Evolutionary conservation across 345 rosid genomes (phyloP).

Genomic region (Eucalyptus marginata): DNA sequence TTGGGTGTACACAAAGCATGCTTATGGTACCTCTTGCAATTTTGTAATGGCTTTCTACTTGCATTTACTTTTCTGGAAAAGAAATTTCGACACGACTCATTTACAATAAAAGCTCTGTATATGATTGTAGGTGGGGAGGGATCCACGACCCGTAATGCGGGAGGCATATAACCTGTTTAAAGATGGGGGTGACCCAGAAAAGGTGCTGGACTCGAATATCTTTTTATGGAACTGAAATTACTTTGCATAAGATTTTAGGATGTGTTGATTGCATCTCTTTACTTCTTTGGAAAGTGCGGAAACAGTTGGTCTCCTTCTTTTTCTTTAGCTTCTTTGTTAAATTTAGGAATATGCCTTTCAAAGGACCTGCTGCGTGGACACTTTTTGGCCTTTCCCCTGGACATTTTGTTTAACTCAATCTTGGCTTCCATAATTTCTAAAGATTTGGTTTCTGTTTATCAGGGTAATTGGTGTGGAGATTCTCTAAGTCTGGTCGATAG

Average conservation of each 20-base stretch:
- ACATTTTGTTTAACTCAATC: not conserved
- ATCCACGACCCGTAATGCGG: slow-evolving; percentile 73
- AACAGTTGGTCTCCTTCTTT: not conserved
- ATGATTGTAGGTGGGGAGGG: slow-evolving; percentile 73
- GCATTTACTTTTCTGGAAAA: not conserved
- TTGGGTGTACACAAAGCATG: not conserved
- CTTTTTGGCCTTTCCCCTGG: not conserved
- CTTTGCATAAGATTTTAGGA: not conserved
- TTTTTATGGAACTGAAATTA: not conserved
- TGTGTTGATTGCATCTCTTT: not conserved
- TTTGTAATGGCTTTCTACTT: not conserved
- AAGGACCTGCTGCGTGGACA: not conserved
- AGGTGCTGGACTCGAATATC: slow-evolving; percentile 15
- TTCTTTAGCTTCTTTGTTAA: not conserved
- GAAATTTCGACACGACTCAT: not conserved
- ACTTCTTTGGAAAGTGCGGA: not conserved
- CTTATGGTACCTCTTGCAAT: not conserved
- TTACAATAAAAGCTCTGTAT: not conserved
- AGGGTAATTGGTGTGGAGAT: not conserved
- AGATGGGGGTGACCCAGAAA: slow-evolving; percentile 82
- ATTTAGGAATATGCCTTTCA: not conserved
- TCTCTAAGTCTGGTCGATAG: not conserved
- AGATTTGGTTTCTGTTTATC: not conserved
- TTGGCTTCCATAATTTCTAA: not conserved
- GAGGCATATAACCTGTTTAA: slow-evolving; percentile 72